These are phyloP conservation scores for Hericium erinaceus DNA, from an alignment of 768 basidiomycete genomes.

Conservation along the genomic window DNA sequence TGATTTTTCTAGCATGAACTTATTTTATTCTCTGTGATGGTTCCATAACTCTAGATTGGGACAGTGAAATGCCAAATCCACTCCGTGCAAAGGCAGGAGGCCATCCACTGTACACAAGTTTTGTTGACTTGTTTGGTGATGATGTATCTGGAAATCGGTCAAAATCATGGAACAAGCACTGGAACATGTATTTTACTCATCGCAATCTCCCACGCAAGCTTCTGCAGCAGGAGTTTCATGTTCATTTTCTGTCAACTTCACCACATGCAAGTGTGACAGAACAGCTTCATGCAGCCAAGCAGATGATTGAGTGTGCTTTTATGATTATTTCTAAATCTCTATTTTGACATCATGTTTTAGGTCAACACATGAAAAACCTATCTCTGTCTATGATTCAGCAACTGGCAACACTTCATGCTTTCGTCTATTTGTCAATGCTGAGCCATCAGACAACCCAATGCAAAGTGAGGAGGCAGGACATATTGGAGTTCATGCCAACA, in stretches of 20 bases:
- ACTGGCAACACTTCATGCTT: constrained; percentile 15
- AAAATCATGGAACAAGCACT: constrained; percentile 39
- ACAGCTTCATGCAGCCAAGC: constrained; percentile 27
- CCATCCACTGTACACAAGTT: constrained; percentile 5
- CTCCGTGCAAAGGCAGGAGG: constrained; percentile 2
- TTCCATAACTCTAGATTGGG: too few species aligned
- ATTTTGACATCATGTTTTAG: constrained; percentile 7
- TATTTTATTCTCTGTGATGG: too few species aligned
- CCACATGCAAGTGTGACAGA: constrained; percentile 27
- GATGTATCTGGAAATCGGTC: constrained; percentile 36
- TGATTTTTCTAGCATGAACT: too few species aligned
- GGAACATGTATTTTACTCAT: constrained; percentile 30
- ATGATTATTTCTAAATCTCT: background rate
- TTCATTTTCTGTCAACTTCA: constrained; percentile 32
- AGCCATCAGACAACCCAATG: constrained; percentile 18
- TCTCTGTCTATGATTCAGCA: constrained; percentile 23
- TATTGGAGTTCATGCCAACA: constrained; percentile 23
- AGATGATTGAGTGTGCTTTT: constrained; percentile 21
- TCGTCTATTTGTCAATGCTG: constrained; percentile 16
- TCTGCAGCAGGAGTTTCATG: constrained; percentile 27
- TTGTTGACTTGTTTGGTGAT: constrained; percentile 17
- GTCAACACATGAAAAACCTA: constrained; percentile 23
- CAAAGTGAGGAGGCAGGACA: constrained; percentile 20
- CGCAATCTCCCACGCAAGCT: constrained; percentile 26
- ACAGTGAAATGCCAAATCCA: constrained; percentile 5